phyloP scores from a whole-genome alignment of 2,329 filamentous ascomycete species.

The Exophiala sp. region DNA sequence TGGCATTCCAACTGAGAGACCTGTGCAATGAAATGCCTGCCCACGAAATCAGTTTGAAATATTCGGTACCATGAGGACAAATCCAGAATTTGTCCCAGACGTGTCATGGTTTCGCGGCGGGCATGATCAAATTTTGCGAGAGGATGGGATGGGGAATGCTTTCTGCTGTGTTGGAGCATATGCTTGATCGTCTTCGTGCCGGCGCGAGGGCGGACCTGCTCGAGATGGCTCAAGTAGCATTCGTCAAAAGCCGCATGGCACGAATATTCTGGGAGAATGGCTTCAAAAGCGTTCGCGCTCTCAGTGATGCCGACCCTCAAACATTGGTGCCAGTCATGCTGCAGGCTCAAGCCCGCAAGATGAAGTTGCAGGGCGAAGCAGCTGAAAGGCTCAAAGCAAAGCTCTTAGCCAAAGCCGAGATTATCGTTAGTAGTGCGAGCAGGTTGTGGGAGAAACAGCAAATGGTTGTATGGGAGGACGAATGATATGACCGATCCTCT shows the following conservation, averaged over 20 bases:
- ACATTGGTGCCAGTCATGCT: conserved; percentile 69
- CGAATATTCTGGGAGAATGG: conserved; percentile 73
- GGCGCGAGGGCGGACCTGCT: conserved; percentile 69
- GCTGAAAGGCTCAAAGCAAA: conserved; percentile 62
- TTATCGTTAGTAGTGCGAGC: conserved; percentile 67
- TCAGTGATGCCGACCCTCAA: conserved; percentile 66
- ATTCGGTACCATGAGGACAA: conserved; percentile 64
- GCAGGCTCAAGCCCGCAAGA: conserved; percentile 49
- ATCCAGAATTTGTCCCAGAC: conserved; percentile 71
- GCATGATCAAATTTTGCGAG: conserved; percentile 76
- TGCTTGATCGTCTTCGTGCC: conserved; percentile 68
- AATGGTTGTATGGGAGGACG: conserved; percentile 36
- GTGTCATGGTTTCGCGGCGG: conserved; percentile 73
- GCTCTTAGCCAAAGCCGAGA: conserved; percentile 61
- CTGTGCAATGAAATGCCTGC: conserved; percentile 73
- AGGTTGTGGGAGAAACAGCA: conserved; percentile 55
- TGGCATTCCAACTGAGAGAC: conserved; percentile 73
- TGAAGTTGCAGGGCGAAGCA: conserved; percentile 54
- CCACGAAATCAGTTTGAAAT: conserved; percentile 66
- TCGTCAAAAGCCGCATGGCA: conserved; percentile 73
- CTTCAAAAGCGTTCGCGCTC: conserved; percentile 62
- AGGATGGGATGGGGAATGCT: conserved; percentile 63
- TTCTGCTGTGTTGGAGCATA: conserved; percentile 69
- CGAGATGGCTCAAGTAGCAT: conserved; percentile 67
- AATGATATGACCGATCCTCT: conserved; percentile 10